Evolutionary conservation across 306 rosid genomes (phyloP), one percentile per base, ranked within the genome.

Genomic region (Malus sylvestris): DNA sequence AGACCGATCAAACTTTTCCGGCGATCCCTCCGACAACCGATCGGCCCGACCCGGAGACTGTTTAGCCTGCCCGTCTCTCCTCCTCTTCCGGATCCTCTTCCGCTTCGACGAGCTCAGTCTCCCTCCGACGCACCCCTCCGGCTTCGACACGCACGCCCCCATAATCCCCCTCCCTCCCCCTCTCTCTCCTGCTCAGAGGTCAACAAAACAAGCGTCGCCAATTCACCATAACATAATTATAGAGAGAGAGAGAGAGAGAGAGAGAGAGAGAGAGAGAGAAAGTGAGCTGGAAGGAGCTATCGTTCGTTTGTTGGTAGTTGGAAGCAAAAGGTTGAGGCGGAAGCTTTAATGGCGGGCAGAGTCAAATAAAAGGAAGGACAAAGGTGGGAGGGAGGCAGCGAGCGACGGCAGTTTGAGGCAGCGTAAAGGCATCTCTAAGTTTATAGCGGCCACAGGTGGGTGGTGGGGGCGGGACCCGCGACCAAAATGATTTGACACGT

Each of bases 121-220:
- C 76, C 86, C 83, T 74, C 93, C 96, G 30, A 87, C 83, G 72
- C 97, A 92, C 32, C 88, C 84, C 71, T 85, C 70, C 23, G 89
- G 93, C 76, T 86, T 82, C 30, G 99, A 96, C 22, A 90, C 90
- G 78, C 99, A 96, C 60, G 89, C 87, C 40, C 99, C 99, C 99
- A 95, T 94, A 2, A 51, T 78, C 82, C 74, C 74, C 30, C 30
- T 11, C 29, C 25, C 29, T 58, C 44, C 61, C 44, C 61, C 74
- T 81, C 57, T 22, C 40, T 60, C 68, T 71, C 79, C 5, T 58
- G n/a, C 44, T 57, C 51, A 76, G 60, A 57, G 76, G 70, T 80
- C 78, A 74, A 52, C 49, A 68, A 51, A 5, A 59, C 77, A 42
- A 60, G 62, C 76, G 76, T 14, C 20, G 20, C 55, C 55, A 51